These are phyloP conservation scores for Naganishia onofrii DNA, from an alignment of 768 basidiomycete species.

Conservation along the genomic window DNA sequence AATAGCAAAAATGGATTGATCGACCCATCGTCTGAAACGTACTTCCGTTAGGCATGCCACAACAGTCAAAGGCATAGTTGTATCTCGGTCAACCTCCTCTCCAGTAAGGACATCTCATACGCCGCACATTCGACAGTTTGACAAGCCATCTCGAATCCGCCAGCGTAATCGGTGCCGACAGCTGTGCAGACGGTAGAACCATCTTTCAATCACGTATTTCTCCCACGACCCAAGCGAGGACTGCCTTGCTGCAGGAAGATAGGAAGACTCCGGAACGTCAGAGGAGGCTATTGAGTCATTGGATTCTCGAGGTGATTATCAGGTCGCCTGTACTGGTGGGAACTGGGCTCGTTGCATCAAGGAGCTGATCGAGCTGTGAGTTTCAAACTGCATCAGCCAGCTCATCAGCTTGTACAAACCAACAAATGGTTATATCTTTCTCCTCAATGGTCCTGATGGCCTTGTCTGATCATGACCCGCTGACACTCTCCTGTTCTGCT, in stretches of 20 bases:
- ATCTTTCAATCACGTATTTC: too few species aligned
- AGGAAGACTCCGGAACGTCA: too few species aligned
- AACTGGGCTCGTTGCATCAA: too few species aligned
- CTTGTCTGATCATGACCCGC: conserved; percentile 9
- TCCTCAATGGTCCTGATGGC: not conserved
- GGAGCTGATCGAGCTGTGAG: too few species aligned
- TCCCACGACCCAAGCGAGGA: too few species aligned
- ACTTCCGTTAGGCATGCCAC: not conserved
- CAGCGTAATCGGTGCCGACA: not conserved
- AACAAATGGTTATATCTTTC: too few species aligned
- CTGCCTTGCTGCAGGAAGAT: too few species aligned
- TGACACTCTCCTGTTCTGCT: not conserved
- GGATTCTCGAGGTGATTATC: too few species aligned
- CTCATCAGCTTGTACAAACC: not conserved
- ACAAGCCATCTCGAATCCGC: not conserved
- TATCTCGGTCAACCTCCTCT: not conserved
- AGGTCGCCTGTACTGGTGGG: too few species aligned
- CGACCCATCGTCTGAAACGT: not conserved
- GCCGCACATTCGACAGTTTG: not conserved
- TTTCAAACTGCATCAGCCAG: not conserved
- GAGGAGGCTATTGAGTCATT: too few species aligned
- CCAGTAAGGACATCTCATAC: not conserved
- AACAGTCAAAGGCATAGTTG: not conserved
- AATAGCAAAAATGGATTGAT: conserved; percentile 6
- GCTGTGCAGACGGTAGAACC: not conserved